Evolutionary conservation across 2,329 filamentous ascomycete genomes (phyloP).

Genomic region (Verticillium tricorpus): DNA sequence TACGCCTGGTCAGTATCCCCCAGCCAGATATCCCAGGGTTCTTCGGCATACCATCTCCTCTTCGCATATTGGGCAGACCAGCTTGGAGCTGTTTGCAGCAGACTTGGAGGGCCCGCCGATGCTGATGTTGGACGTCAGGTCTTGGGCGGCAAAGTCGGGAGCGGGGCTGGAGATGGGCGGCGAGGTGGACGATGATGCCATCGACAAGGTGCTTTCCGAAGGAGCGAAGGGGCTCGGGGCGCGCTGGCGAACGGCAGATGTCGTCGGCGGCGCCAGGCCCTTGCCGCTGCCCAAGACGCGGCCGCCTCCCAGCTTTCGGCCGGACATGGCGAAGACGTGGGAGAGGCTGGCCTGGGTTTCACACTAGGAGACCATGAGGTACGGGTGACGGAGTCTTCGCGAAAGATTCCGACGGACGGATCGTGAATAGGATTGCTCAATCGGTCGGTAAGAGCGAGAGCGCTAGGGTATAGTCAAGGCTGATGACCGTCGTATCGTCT

Average conservation of each 20-base stretch:
- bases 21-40: neutral
- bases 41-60: constrained; percentile 79
- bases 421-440: neutral
- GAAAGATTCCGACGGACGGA: neutral
- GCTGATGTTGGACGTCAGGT: constrained; percentile 77
- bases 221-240: constrained; percentile 46
- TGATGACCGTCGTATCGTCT: neutral
- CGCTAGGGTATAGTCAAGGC: neutral
- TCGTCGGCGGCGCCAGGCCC: constrained; percentile 64
- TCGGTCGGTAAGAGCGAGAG: neutral
- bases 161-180: constrained; percentile 55
- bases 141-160: constrained; percentile 65
- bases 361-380: constrained; percentile 9
- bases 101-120: constrained; percentile 52
- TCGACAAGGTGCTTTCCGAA: constrained; percentile 70
- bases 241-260: constrained; percentile 36
- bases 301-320: constrained; percentile 85
- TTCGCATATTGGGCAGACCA: constrained; percentile 95
- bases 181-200: constrained; percentile 69
- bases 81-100: constrained; percentile 56
- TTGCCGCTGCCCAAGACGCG: constrained; percentile 85
- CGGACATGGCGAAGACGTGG: constrained; percentile 56
- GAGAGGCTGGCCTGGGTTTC: constrained; percentile 17
- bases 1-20: constrained; percentile 30
- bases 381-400: neutral